A percentile compares a stretch with the other conserved stretches of the same genome.
Evolutionary conservation across 352 stramenopile species (phyloP).

Genomic region (Achlya hypogyna): DNA sequence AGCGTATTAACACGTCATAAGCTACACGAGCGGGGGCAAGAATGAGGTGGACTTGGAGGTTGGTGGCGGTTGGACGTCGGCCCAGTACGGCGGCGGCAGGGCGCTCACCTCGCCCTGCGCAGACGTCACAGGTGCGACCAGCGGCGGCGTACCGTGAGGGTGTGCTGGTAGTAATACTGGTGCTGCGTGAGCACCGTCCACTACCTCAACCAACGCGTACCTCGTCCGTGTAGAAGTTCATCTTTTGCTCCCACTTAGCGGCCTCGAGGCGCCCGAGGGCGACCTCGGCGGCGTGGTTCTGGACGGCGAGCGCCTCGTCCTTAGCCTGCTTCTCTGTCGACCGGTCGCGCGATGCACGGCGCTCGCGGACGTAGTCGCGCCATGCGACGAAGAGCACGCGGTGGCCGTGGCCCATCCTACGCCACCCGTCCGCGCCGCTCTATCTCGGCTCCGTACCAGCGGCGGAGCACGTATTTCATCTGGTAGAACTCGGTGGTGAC

Average conservation of each 20-base stretch:
- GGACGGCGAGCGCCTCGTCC: constrained; percentile 37
- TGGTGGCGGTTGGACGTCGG: constrained; percentile 50
- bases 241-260: constrained; percentile 36
- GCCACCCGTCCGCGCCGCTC: neutral
- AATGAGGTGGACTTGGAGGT: too few relatives aligned
- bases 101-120: constrained; percentile 33
- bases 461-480: constrained; percentile 16
- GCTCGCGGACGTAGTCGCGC: constrained; percentile 37
- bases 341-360: constrained; percentile 26
- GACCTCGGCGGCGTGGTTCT: constrained; percentile 44
- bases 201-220: constrained; percentile 12
- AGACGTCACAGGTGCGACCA: neutral
- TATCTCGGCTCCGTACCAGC: constrained; percentile 11
- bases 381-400: constrained; percentile 50
- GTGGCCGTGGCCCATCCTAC: constrained; percentile 37
- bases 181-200: neutral
- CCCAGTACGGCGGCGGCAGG: constrained; percentile 43
- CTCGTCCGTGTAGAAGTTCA: constrained; percentile 57
- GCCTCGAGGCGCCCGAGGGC: constrained; percentile 38
- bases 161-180: constrained; percentile 45
- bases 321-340: constrained; percentile 27
- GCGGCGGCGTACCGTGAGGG: constrained; percentile 21
- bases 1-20: too few relatives aligned
- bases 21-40: too few relatives aligned
- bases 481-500: constrained; percentile 17